phyloP scores from a whole-genome alignment of 1,284 basidiomycete species.

The Cutaneotrichosporon spelunceum region DNA sequence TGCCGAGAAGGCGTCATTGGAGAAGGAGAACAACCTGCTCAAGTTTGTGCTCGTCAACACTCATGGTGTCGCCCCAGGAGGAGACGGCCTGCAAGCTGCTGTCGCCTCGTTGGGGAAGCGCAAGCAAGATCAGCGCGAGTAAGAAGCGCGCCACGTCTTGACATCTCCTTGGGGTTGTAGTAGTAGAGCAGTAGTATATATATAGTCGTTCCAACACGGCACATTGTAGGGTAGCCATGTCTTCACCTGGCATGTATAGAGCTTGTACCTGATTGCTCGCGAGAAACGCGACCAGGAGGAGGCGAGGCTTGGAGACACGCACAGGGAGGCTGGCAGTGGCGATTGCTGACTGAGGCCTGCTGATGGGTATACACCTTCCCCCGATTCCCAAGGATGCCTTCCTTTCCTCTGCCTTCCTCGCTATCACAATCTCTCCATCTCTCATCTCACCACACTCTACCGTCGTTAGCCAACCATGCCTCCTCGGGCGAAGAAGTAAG shows the following conservation, averaged over 20 bases:
- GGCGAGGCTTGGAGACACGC: not conserved
- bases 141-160: not conserved
- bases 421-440: not conserved
- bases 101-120: constrained; percentile 38
- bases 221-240: not conserved
- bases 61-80: constrained; percentile 55
- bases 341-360: not conserved
- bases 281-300: not conserved
- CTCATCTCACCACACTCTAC: not conserved
- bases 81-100: constrained; percentile 32
- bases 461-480: not conserved
- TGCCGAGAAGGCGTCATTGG: constrained; percentile 82
- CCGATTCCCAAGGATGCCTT: not conserved
- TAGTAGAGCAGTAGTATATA: not conserved
- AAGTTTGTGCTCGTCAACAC: constrained; percentile 89
- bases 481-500: not conserved
- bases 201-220: constrained; percentile 4
- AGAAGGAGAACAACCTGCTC: constrained; percentile 91
- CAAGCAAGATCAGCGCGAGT: constrained; percentile 33
- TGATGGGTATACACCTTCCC: not conserved
- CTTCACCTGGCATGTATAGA: constrained; percentile 8
- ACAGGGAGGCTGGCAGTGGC: not conserved
- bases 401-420: not conserved
- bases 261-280: not conserved
- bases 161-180: not conserved